Base-by-base conservation (phyloP, 768 basidiomycete species). In the Gyrodon lividus region DNA sequence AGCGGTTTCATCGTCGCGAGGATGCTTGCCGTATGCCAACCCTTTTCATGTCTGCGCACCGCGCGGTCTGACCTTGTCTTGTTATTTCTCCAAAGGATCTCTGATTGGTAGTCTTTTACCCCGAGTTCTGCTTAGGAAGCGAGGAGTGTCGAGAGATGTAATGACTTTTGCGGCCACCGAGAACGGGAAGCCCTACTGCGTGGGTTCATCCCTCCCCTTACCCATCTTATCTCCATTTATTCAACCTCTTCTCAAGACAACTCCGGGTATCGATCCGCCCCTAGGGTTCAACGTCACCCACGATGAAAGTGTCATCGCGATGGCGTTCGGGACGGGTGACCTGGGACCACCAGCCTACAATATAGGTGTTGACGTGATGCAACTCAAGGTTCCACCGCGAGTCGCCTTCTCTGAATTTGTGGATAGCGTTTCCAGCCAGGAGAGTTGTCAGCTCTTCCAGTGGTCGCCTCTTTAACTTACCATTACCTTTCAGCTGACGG, bases 301-400 rank as follows among this genome's bases (percentile, higher is more conserved):
- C 63, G 92, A 94, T 65, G 86, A 84, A 59, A 78, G 76, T 3
- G 62, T 88, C 22, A 73, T 93, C 49, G 87, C 79, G 13, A 82
- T 94, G 78, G 86, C 79, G 4, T 77, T 72, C 56, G 72, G 69
- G 22, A 66, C 61, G 8, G 76, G 74, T 38, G 59, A 69, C 43
- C 79, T 79, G 54, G 79, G 79, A 8, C 80, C 81, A 3, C 86
- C 81, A 42, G 80, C 74, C 10, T 77, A 72, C 63, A 67, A 62
- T 39, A 62, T 92, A 9, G 91, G 92, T 17, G 73, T 92, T 35
- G 91, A 94, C 69, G 77, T 92, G 43, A 94, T 93, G 91, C 85
- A 83, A 62, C 72, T 88, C 37, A 76, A 75, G 40, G 66, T 87
- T 17, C 89, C 89, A 10, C 69, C 74, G 10, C 76, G 81, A 16